These are phyloP conservation scores for Pichia phayaonensis DNA, from an alignment of 805 yeast species.

Conservation along the genomic window DNA sequence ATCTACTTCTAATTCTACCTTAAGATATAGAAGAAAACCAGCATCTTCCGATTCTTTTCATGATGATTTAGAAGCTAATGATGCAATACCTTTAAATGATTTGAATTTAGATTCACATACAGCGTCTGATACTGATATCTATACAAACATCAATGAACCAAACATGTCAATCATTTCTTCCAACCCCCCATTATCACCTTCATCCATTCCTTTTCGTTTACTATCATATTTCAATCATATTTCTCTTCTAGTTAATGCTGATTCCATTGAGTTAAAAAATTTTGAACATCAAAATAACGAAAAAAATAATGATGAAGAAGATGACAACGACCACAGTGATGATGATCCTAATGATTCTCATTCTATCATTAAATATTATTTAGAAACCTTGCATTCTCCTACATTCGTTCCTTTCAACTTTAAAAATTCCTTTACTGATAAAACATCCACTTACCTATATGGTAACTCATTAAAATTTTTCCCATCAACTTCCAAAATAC, in stretches of 20 bases:
- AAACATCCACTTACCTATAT: background rate
- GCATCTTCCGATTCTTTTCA: background rate
- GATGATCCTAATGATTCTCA: background rate
- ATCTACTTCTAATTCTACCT: background rate
- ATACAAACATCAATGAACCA: too few species aligned
- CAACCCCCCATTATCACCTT: background rate
- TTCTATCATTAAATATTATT: background rate
- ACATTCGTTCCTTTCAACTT: background rate
- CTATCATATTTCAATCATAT: background rate
- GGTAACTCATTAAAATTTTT: background rate
- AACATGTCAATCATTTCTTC: background rate
- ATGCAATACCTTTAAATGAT: slow-evolving; percentile 8
- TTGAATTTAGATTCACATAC: background rate
- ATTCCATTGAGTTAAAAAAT: background rate
- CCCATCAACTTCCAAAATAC: slow-evolving; percentile 21
- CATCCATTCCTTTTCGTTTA: background rate
- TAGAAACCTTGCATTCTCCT: background rate
- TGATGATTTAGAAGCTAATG: slow-evolving; percentile 11
- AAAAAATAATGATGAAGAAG: background rate
- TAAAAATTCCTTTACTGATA: background rate
- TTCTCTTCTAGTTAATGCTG: background rate
- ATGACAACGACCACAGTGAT: background rate
- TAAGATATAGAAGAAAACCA: slow-evolving; percentile 4
- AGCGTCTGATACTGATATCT: background rate
- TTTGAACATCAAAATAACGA: background rate